Evolutionary conservation across 2,329 filamentous ascomycete genomes (phyloP).

Genomic region (Verticillium albo-atrum): DNA sequence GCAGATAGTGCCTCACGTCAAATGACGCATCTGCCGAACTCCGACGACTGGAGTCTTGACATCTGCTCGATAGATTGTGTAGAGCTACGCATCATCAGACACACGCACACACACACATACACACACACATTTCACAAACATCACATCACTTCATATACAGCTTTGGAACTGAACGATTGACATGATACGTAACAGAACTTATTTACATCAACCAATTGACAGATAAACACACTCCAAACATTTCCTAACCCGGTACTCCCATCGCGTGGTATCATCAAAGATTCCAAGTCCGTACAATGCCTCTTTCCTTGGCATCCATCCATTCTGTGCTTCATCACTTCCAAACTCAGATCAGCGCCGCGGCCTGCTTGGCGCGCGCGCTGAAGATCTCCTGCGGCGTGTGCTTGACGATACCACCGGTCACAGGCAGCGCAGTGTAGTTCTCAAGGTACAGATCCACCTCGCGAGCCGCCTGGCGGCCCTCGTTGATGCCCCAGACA

Average conservation of each 20-base stretch:
- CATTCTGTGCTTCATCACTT: neutral
- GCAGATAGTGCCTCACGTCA: too few relatives aligned
- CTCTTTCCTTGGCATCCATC: neutral
- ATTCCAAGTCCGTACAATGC: neutral
- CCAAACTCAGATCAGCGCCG: neutral
- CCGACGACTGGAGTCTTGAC: too few relatives aligned
- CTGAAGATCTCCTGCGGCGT: conserved; percentile 67
- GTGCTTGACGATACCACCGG: conserved; percentile 86
- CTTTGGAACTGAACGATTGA: too few relatives aligned
- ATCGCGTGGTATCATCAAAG: neutral
- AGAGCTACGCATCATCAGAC: too few relatives aligned
- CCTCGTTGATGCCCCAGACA: conserved; percentile 98
- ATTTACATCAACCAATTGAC: neutral
- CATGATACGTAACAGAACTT: neutral
- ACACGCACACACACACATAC: too few relatives aligned
- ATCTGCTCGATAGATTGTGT: too few relatives aligned
- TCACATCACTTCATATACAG: neutral
- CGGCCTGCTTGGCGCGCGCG: neutral
- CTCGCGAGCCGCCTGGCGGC: conserved; percentile 86
- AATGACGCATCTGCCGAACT: too few relatives aligned
- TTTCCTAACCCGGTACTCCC: neutral
- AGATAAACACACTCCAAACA: neutral
- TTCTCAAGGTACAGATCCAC: conserved; percentile 84
- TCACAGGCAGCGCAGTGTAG: conserved; percentile 76
- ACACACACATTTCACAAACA: too few relatives aligned